Base-by-base conservation (phyloP, 495 filamentous ascomycete species). In the Trichodelitschia bisporula region DNA sequence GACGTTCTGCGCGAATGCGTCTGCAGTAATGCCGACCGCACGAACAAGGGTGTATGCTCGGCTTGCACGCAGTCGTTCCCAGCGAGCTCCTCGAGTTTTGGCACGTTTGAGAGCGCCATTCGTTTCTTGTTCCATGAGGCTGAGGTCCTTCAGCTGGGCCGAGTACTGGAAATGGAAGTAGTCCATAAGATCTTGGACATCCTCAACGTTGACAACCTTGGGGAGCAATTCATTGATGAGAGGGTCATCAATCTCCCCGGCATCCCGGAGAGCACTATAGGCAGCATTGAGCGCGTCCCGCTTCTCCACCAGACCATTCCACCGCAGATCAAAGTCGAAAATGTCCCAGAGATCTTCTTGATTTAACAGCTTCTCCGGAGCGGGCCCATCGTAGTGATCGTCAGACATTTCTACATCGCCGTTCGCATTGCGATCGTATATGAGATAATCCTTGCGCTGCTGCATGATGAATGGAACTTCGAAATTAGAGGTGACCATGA, bases 381-480 rank as follows among this genome's bases (percentile, higher is more conserved):
- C 21, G n/a, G n/a, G n/a, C n/a, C n/a, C n/a, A n/a, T n/a, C n/a
- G n/a, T n/a, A n/a, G n/a, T n/a, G n/a, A n/a, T n/a, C n/a, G n/a
- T n/a, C n/a, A n/a, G n/a, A n/a, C 0, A 80, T 77, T 26, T 62
- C 67, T 18, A 79, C 62, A 5, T 62, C 69, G 5, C 46, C 74
- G 80, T 35, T 76, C 65, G 15, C 14, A 16, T 6, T 14, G 0
- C 69, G 64, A 2, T 64, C 69, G 41, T 97, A 80, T 36, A 95
- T 93, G 36, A 97, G 67, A 48, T 95, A 95, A 47, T 97, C 86
- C 48, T 90, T 83, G 21, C 89, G 77, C 40, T 97, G 84, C 44
- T 95, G 89, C 50, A 92, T 93, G 38, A 97, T 82, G 45, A 86
- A 97, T 0, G 86, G 84, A 3, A 93, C 82, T 44, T 97, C 86